Evolutionary conservation across 2,329 filamentous ascomycete genomes (phyloP), one percentile per base, ranked within the genome.

Genomic region (Coniosporium tulheliwenetii): DNA sequence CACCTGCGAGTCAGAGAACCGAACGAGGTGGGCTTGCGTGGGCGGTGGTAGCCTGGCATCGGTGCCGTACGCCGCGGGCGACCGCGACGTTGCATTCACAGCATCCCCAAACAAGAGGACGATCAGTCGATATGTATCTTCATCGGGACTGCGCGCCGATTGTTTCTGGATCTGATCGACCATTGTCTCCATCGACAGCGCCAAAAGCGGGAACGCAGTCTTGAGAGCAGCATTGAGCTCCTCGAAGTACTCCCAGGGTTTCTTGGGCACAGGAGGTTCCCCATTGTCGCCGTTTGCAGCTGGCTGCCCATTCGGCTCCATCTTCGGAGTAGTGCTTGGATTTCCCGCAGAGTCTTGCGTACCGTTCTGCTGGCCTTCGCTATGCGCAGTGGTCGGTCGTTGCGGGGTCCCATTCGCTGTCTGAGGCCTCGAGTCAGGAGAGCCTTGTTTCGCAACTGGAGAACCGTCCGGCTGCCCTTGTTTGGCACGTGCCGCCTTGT

Each of bases 121-220:
- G 48, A 98, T 98, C 12, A 99, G 71, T 39, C 91, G 76, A 61
- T 96, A 96, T 2, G 91, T 93, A 64, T 99, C 91, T 59, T 99
- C 91, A 52, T 99, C 91, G 0, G 89, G 89, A 10, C 89, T 89
- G 53, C 91, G 96, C 64, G 98, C 98, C 74, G 98, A 98, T 62
- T 96, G 82, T 69, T 96, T 96, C 60, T 91, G 83, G 44, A 98
- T 94, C 62, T 96, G 89, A 56, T 98, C 91, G 29, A 96, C 87
- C 86, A 96, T 98, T 0, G 89, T 94, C 65, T 99, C 91, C 91
- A 99, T 96, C 0, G 89, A 95, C 36, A 96, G 67, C 8, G 93
- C 91, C 50, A 99, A 73, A 13, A 99, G 71, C 16, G 91, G 91
- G 69, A 96, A 98, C 0, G 89, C 87, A 5, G 91, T 96, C 69